Evolutionary conservation across 495 filamentous ascomycete species (phyloP).

Genomic region (Usnea hakonensis): DNA sequence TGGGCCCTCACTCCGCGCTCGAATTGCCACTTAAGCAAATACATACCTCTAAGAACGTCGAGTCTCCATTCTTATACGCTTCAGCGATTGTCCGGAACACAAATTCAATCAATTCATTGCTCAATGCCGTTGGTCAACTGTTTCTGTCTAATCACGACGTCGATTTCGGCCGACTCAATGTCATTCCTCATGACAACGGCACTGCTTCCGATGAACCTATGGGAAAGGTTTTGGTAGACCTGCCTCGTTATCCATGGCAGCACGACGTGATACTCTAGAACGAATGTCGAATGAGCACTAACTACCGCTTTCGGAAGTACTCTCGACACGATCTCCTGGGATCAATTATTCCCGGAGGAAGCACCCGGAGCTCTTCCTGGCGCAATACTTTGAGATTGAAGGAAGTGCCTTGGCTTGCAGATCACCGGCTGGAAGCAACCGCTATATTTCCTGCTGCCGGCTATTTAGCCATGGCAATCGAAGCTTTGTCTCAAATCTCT

Average conservation of each 20-base stretch:
- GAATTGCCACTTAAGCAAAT: constrained; percentile 52
- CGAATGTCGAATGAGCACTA: constrained; percentile 29
- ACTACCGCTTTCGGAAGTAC: constrained; percentile 22
- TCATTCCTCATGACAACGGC: constrained; percentile 21
- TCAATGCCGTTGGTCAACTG: constrained; percentile 24
- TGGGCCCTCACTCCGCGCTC: constrained; percentile 55
- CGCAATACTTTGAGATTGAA: constrained; percentile 30
- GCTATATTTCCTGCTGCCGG: constrained; percentile 47
- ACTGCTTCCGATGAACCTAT: no score
- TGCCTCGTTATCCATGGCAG: constrained; percentile 34
- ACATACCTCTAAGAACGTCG: constrained; percentile 25
- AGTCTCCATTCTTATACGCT: constrained; percentile 23
- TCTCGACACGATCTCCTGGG: constrained; percentile 32
- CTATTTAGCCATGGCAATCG: constrained; percentile 53
- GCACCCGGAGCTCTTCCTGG: constrained; percentile 15
- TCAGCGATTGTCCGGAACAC: constrained; percentile 24
- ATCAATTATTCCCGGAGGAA: constrained; percentile 17
- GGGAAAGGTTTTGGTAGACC: constrained; percentile 23
- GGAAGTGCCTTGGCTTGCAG: constrained; percentile 14
- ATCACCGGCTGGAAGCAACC: constrained; percentile 28
- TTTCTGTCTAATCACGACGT: constrained; percentile 19
- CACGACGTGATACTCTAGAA: constrained; percentile 31
- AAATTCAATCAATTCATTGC: constrained; percentile 24
- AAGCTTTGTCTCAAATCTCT: constrained; percentile 43
- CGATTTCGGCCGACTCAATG: constrained; percentile 7